A percentile compares a stretch with the other conserved stretches of the same genome.
These are phyloP conservation scores for Raphidocelis subcapitata DNA, from an alignment of 139 green algal genomes.

Conservation along the genomic window DNA sequence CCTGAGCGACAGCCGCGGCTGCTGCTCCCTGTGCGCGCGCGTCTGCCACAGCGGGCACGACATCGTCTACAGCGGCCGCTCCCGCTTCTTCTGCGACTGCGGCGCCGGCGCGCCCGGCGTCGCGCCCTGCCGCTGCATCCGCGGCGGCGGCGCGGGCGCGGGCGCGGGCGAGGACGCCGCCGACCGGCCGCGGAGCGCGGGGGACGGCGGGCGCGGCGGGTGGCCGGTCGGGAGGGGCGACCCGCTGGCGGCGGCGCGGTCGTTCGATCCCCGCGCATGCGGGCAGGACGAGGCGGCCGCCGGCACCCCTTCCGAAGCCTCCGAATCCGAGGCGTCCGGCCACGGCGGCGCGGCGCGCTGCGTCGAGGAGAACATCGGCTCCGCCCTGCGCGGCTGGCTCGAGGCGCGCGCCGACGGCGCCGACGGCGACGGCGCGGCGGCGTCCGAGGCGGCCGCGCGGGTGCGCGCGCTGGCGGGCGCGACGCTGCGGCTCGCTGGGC, in stretches of 20 bases:
- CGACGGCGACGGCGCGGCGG: too few species aligned
- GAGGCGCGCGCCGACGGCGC: too few species aligned
- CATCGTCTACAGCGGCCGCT: slow-evolving; percentile 53
- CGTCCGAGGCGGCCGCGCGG: too few species aligned
- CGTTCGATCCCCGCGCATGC: slow-evolving; percentile 27
- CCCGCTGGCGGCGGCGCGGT: slow-evolving; percentile 18
- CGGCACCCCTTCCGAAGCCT: too few species aligned
- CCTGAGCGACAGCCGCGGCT: slow-evolving; percentile 54
- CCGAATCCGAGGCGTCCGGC: too few species aligned
- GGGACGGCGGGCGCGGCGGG: too few species aligned
- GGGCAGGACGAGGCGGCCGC: too few species aligned
- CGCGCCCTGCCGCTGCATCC: slow-evolving; percentile 17
- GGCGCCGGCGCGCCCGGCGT: slow-evolving; percentile 18
- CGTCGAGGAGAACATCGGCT: too few species aligned
- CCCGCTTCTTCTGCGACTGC: slow-evolving; percentile 65
- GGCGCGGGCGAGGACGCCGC: not conserved
- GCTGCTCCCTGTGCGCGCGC: slow-evolving; percentile 55
- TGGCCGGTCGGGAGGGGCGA: too few species aligned
- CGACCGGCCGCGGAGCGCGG: not conserved
- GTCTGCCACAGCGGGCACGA: slow-evolving; percentile 65
- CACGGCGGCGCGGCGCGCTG: too few species aligned
- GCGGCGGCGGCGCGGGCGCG: not conserved
- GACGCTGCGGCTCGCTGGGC: slow-evolving; percentile 8
- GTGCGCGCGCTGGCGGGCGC: not conserved
- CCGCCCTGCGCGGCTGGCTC: too few species aligned